Base-by-base conservation (phyloP, 2,329 filamentous ascomycete species). In the Grosmannia clavigera region DNA sequence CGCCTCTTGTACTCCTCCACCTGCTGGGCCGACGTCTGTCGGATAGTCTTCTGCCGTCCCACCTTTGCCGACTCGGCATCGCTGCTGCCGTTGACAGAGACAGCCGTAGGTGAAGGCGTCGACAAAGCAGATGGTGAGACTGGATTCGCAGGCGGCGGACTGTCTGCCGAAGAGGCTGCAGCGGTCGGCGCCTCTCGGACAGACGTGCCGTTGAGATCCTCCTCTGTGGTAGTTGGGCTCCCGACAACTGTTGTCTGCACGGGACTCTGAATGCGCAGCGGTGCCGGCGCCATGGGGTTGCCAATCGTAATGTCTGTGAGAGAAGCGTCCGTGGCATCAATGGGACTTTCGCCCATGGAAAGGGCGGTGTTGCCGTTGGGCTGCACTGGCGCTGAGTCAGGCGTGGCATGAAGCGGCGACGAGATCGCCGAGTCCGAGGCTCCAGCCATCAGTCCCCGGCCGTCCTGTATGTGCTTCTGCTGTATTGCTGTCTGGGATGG, bases 1-100 rank as follows among this genome's bases (percentile, higher is more conserved):
- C 72, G 75, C 33, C 78, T 73, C 69, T 75, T 73, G 61, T 75
- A 73, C 48, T 77, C 74, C 33, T 77, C 75, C 58, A 70, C 71
- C 61, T 72, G 68, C 59, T 71, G 70, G 6, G 67, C 68, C 27
- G 69, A 66, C 27, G 64, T 69, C 58, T 66, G 63, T 46, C 67
- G 67, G 58, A 68, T 65, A 2, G 68, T 67, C 48, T 67, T 60
- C 55, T 67, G 64, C 12, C 67, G 64, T 25, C 63, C 65, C 31
- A 69, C 64, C 10, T 53, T 63, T 55, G 27, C 22, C 46, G 59
- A 9, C 60, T 58, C 52, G 61, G 59, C 31, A 48, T 56, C 11
- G 59, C 64, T 46, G 58, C 58, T 46, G 33, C 56, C 58, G 60
- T 61, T 58, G 60, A 59, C 59, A 57, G 54, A 29, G 5, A 22